Evolutionary conservation across 306 rosid species (phyloP), one percentile per base, ranked within the genome.

Genomic region (Quercus robur): DNA sequence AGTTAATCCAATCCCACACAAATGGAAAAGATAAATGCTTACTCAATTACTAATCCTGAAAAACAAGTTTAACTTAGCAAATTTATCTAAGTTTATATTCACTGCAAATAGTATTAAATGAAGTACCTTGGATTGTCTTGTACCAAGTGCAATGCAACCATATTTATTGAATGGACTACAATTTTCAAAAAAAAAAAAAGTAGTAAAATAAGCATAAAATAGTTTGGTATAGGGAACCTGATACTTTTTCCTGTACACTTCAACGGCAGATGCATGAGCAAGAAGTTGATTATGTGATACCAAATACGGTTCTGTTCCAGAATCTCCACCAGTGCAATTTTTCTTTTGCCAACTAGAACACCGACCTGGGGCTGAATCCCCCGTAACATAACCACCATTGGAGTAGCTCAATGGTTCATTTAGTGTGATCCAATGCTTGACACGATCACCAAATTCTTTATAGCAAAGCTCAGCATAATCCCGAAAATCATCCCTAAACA

Each of bases 221-320:
- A 49, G 1, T 12, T 46, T 49, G 17, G 54, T 49, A 0, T 2
- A 44, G 3, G 19, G 7, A 28, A 90, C 92, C 91, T 87, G 88
- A 52, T 84, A 89, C 9, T 89, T 86, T 7, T 68, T 18, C 77
- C 58, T 87, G 63, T 87, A 89, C 19, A 84, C 52, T 11, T 85
- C 13, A 51, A 84, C 89, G 0, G 78, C 85, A 4, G 80, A 68
- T 21, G 90, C 93, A 89, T 89, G 91, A 80, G 93, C 78, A 44
- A 87, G 87, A 58, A 87, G 80, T 6, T 63, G 83, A 46, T 86
- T 3, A 23, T 90, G 94, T 11, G 85, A 4, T 15, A 77, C 89
- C 15, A 88, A 1, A 56, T 88, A 88, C 2, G 92, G 92, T 69
- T 89, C 91, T 0, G 63, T 81, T 2, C 57, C 83, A 2, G 90